Conservation (phyloP, 140 eudicot species). For the Ambrosia hybrid region DNA sequence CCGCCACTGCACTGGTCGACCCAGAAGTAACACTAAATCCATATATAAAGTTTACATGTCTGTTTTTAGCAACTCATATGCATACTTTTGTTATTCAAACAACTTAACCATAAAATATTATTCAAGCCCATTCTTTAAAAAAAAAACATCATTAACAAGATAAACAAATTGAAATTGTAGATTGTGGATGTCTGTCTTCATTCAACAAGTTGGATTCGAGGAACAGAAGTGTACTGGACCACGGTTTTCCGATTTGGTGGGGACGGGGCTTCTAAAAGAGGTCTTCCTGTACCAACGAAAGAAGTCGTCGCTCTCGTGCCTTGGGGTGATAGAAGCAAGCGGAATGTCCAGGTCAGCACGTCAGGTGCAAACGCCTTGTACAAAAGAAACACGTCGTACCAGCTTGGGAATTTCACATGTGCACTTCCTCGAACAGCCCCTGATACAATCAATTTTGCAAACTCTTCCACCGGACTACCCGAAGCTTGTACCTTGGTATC, state of each 20-base stretch:
- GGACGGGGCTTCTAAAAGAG: conserved; percentile 54
- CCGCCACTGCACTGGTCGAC: too few species aligned
- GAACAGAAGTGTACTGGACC: conserved; percentile 13
- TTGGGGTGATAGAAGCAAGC: conserved; percentile 48
- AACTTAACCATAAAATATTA: conserved; percentile 21
- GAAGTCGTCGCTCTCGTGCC: conserved; percentile 50
- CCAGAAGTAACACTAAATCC: too few species aligned
- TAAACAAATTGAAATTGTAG: conserved; percentile 15
- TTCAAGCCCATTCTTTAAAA: conserved; percentile 13
- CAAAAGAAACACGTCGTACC: conserved; percentile 77
- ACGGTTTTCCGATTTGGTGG: conserved; percentile 36
- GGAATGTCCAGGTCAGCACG: conserved; percentile 76
- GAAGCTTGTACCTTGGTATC: conserved; percentile 52
- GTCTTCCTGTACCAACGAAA: conserved; percentile 65
- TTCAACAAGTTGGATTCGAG: conserved; percentile 35
- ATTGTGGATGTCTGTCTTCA: conserved; percentile 4
- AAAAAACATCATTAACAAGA: conserved; percentile 22
- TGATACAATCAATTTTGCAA: conserved; percentile 74
- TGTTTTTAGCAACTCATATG: neutral
- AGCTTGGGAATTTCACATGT: conserved; percentile 80
- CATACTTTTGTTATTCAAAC: conserved; percentile 1
- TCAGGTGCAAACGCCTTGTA: conserved; percentile 85
- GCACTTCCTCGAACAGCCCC: conserved; percentile 88
- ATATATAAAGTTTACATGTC: too few species aligned
- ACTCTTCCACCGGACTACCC: conserved; percentile 66